Evolutionary conservation across 352 stramenopile genomes (phyloP).

Genomic region (Globisporangium heterothallicum): DNA sequence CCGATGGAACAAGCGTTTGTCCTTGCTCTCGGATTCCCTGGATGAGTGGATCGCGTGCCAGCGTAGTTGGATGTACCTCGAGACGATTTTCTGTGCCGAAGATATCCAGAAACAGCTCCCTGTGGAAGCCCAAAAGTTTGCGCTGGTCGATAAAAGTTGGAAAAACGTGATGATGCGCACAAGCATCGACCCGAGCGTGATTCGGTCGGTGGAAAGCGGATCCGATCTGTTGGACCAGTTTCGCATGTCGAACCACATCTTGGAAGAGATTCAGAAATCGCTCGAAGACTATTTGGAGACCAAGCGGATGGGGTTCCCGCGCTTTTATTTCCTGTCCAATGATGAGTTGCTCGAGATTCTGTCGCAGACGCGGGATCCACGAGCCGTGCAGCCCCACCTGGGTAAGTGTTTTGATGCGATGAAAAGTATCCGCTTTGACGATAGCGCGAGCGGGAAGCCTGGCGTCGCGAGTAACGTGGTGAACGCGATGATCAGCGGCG

Average conservation of each 20-base stretch:
- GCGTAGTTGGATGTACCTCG: slow-evolving; percentile 87
- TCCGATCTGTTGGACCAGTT: slow-evolving; percentile 79
- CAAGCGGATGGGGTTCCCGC: slow-evolving; percentile 89
- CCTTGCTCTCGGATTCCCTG: slow-evolving; percentile 74
- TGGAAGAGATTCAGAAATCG: slow-evolving; percentile 91
- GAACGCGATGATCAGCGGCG: slow-evolving; percentile 79
- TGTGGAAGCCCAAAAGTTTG: slow-evolving; percentile 83
- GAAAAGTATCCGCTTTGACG: slow-evolving; percentile 87
- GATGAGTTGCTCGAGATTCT: slow-evolving; percentile 90
- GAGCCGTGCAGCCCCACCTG: slow-evolving; percentile 87
- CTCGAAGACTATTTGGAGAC: slow-evolving; percentile 91
- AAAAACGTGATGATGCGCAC: slow-evolving; percentile 79
- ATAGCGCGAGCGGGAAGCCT: slow-evolving; percentile 20
- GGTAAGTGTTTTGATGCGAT: slow-evolving; percentile 92
- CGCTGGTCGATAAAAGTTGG: slow-evolving; percentile 84
- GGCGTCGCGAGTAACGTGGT: slow-evolving; percentile 44
- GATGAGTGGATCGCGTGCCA: slow-evolving; percentile 86
- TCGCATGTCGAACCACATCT: slow-evolving; percentile 71
- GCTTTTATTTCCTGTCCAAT: slow-evolving; percentile 92
- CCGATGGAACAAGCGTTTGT: slow-evolving; percentile 85
- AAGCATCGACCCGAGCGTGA: slow-evolving; percentile 66
- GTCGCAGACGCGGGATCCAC: slow-evolving; percentile 85
- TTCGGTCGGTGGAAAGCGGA: slow-evolving; percentile 70
- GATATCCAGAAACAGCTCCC: slow-evolving; percentile 87
- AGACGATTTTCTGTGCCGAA: slow-evolving; percentile 86